Conservation (phyloP, 768 basidiomycete genomes). For the Agaricus subrufescens region DNA sequence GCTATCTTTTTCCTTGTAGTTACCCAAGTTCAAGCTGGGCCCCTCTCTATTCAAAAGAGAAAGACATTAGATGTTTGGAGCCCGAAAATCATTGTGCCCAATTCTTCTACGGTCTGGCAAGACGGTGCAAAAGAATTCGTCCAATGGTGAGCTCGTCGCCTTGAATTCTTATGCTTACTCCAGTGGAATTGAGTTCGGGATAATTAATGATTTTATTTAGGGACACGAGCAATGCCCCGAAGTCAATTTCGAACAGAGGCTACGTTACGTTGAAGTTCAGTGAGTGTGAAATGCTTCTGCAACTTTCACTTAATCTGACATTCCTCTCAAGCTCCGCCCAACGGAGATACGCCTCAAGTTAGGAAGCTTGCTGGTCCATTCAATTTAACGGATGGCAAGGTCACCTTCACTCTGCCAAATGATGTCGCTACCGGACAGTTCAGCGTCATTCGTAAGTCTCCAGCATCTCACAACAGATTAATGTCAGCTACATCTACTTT, state of each 20-base stretch:
- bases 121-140: slow-evolving; percentile 22
- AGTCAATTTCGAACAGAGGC: slow-evolving; percentile 36
- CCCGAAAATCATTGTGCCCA: slow-evolving; percentile 24
- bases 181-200: too few species aligned
- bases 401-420: slow-evolving; percentile 31
- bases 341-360: background rate
- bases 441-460: slow-evolving; percentile 38
- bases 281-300: slow-evolving; percentile 21
- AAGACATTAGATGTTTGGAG: slow-evolving; percentile 25
- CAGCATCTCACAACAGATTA: background rate
- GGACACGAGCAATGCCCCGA: slow-evolving; percentile 35
- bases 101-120: slow-evolving; percentile 22
- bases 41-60: slow-evolving; percentile 18
- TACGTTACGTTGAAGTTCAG: slow-evolving; percentile 26
- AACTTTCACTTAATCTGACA: slow-evolving; percentile 5
- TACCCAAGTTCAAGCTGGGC: slow-evolving; percentile 16
- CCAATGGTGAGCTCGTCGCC: slow-evolving; percentile 21
- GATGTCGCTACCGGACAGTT: slow-evolving; percentile 27
- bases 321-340: slow-evolving; percentile 20
- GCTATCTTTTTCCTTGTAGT: slow-evolving; percentile 19
- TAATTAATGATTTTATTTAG: slow-evolving; percentile 15
- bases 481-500: background rate
- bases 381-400: slow-evolving; percentile 27
- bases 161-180: background rate
- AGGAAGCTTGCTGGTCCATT: slow-evolving; percentile 20